Conservation (phyloP, 2,329 filamentous ascomycete species). For the Sarocladiaceae sp. region DNA sequence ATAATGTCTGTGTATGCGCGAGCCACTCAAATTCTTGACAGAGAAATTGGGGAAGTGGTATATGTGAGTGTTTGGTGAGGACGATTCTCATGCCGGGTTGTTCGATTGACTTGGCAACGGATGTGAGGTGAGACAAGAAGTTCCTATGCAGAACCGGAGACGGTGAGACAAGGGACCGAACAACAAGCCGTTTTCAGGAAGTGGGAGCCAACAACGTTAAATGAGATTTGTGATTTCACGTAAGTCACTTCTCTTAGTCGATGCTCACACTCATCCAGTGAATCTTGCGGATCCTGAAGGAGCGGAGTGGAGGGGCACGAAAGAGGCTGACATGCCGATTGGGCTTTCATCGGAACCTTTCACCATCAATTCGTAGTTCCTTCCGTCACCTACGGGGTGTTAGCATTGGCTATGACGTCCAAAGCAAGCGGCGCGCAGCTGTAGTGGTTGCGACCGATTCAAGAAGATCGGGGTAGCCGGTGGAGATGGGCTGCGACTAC, state of each 20-base stretch:
- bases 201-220: neutral
- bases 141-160: neutral
- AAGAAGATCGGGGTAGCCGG: constrained; percentile 5
- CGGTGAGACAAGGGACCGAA: neutral
- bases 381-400: neutral
- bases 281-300: neutral
- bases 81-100: neutral
- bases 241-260: neutral
- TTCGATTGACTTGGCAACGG: constrained; percentile 3
- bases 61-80: too few species aligned
- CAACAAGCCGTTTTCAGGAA: neutral
- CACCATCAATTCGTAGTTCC: neutral
- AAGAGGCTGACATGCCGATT: constrained; percentile 5
- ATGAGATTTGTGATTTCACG: constrained; percentile 1
- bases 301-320: neutral
- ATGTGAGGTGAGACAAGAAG: neutral
- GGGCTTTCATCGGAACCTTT: neutral
- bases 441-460: constrained; percentile 3
- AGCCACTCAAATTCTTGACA: neutral
- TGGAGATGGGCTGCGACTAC: neutral
- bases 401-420: neutral
- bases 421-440: neutral
- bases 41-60: too few species aligned
- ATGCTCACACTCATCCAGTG: neutral
- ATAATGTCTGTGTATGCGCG: too few species aligned